Evolutionary conservation across 1,284 basidiomycete species (phyloP), one percentile per base, ranked within the genome.

Genomic region (Sporisorium iseilematis-ciliati): DNA sequence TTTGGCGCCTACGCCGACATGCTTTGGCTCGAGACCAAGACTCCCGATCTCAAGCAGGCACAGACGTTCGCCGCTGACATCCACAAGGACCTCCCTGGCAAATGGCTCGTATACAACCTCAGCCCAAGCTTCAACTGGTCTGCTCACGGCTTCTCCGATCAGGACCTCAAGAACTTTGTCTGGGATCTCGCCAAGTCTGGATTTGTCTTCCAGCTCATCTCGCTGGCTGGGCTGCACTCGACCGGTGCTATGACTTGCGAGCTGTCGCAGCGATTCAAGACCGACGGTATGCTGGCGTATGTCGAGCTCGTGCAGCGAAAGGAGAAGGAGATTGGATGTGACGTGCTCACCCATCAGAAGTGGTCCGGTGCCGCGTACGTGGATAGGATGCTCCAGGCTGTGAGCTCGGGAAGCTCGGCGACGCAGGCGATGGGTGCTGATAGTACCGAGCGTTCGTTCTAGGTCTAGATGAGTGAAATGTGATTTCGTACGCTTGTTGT

Each of bases 101-200:
- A 93, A 81, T 87, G 91, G 91, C 90, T 97, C 78, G 94, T 95
- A n/a, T 97, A 96, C 85, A 97, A 96, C 85, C 87, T 96, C 68
- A 94, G 92, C 81, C 94, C 94, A 4, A 93, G 92, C 82, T 97
- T 97, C 88, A 95, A 96, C 86, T 97, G 94, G 94, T 88, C 89
- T 29, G 89, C 89, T 12, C 91, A 92, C 81, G 94, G 94, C 18
- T 95, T 92, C 86, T 89, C 88, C 50, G 91, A 91, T 90, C 70
- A 40, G 20, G 79, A 83, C 70, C 86, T 85, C 42, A 78, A 83
- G 65, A 80, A 77, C 77, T 85, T 84, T 68, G 75, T 85, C 23
- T 82, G 82, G 79, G 82, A 85, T 41, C 73, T 85, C 2, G 83
- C 71, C 50, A 72, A 78, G 60, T 68, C 78, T 18, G 83, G 83